A percentile compares a stretch with the other conserved stretches of the same genome.
Conservation (phyloP, 2,329 filamentous ascomycete species). For the Penicillium sp. region DNA sequence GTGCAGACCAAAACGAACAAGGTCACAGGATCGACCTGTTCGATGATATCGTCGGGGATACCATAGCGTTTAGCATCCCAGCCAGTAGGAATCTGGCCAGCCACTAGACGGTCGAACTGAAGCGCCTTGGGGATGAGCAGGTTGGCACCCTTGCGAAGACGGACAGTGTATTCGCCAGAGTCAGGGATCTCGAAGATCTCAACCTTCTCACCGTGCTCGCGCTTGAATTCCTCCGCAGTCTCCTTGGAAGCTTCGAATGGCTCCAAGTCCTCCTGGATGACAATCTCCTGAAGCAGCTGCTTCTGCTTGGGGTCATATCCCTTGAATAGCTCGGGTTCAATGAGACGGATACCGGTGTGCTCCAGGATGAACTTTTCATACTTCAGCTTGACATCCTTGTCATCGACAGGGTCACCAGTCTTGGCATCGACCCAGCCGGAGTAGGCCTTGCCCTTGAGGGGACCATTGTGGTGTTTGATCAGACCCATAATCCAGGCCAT, state of each 20-base stretch:
- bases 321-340: conserved; percentile 93
- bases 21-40: conserved; percentile 94
- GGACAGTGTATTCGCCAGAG: conserved; percentile 89
- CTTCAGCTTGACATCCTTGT: conserved; percentile 96
- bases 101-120: conserved; percentile 93
- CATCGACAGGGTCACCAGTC: conserved; percentile 89
- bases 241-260: conserved; percentile 97
- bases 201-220: conserved; percentile 94
- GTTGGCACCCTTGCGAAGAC: conserved; percentile 90
- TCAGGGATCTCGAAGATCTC: conserved; percentile 95
- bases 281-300: conserved; percentile 94
- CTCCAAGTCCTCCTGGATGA: conserved; percentile 94
- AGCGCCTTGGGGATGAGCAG: conserved; percentile 96
- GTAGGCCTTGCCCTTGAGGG: conserved; percentile 93
- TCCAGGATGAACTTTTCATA: conserved; percentile 97
- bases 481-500: conserved; percentile 99
- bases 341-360: conserved; percentile 94
- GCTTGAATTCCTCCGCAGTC: conserved; percentile 94
- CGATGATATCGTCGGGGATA: conserved; percentile 95
- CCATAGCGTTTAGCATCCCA: conserved; percentile 97
- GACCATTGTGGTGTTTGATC: conserved; percentile 97
- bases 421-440: conserved; percentile 95
- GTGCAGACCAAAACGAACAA: conserved; percentile 93
- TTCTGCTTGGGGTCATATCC: conserved; percentile 99
- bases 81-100: conserved; percentile 92